Evolutionary conservation across 1,139 yeast genomes (phyloP).

Genomic region (Lodderomyces margitis): DNA sequence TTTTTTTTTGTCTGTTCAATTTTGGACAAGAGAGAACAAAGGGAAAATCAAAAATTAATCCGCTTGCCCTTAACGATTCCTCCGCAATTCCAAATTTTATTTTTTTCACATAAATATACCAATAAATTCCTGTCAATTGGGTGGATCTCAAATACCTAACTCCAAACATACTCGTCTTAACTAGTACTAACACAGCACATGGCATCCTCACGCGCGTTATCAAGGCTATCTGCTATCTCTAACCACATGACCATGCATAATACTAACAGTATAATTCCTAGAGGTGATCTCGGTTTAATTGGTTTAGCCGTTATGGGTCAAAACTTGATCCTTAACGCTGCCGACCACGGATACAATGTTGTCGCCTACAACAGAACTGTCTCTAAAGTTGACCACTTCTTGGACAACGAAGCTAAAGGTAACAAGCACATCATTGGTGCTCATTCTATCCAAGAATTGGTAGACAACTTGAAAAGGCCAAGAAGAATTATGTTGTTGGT

Average conservation of each 20-base stretch:
- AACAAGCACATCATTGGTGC: constrained; percentile 88
- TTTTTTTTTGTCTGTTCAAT: no score
- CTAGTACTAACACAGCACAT: neutral
- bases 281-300: constrained; percentile 97
- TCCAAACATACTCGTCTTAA: neutral
- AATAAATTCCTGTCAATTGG: neutral
- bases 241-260: constrained; percentile 9
- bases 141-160: neutral
- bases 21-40: no score
- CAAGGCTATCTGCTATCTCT: constrained; percentile 13
- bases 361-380: constrained; percentile 98
- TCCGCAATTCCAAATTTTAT: neutral
- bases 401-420: constrained; percentile 95
- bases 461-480: constrained; percentile 90
- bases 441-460: constrained; percentile 84
- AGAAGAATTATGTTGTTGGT: constrained; percentile 92
- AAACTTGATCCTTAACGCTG: constrained; percentile 94
- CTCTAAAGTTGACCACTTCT: constrained; percentile 89
- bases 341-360: constrained; percentile 96
- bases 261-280: constrained; percentile 32
- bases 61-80: neutral
- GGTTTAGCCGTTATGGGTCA: constrained; percentile 99
- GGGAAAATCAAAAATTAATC: neutral
- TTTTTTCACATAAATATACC: neutral
- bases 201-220: constrained; percentile 8